These are phyloP conservation scores for Coccomyxa subellipsoidea DNA, from an alignment of 163 green algal species.

Conservation along the genomic window DNA sequence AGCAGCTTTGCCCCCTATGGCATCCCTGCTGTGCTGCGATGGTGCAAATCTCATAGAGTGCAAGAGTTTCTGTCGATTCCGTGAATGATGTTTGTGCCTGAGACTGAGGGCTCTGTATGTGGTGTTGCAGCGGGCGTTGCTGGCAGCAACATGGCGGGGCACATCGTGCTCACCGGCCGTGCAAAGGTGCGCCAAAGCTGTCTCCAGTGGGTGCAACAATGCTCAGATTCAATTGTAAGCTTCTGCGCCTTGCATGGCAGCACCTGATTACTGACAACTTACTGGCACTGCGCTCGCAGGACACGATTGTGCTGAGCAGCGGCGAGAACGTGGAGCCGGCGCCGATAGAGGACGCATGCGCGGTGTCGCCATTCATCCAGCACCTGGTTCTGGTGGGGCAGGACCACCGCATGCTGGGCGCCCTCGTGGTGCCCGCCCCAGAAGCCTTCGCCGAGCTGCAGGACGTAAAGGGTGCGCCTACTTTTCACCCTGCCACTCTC, in stretches of 20 bases:
- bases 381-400: slow-evolving; percentile 72
- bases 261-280: no score
- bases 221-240: no score
- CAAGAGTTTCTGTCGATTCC: not conserved
- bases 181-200: slow-evolving; percentile 72
- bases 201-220: no score
- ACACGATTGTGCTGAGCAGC: slow-evolving; percentile 87
- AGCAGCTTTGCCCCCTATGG: not conserved
- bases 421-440: slow-evolving; percentile 70
- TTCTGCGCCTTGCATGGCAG: no score
- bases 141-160: slow-evolving; percentile 59
- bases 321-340: slow-evolving; percentile 94
- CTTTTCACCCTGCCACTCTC: no score
- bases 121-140: slow-evolving; percentile 36
- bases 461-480: slow-evolving; percentile 10
- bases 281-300: slow-evolving; percentile 22
- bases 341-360: slow-evolving; percentile 78
- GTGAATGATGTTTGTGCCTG: not conserved
- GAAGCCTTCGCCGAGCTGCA: slow-evolving; percentile 59
- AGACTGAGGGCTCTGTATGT: not conserved
- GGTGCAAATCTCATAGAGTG: not conserved
- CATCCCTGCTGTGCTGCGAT: not conserved
- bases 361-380: slow-evolving; percentile 57
- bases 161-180: slow-evolving; percentile 73
- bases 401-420: slow-evolving; percentile 75